phyloP scores from a whole-genome alignment of 768 basidiomycete species.

The Boletus tomentosulus region DNA sequence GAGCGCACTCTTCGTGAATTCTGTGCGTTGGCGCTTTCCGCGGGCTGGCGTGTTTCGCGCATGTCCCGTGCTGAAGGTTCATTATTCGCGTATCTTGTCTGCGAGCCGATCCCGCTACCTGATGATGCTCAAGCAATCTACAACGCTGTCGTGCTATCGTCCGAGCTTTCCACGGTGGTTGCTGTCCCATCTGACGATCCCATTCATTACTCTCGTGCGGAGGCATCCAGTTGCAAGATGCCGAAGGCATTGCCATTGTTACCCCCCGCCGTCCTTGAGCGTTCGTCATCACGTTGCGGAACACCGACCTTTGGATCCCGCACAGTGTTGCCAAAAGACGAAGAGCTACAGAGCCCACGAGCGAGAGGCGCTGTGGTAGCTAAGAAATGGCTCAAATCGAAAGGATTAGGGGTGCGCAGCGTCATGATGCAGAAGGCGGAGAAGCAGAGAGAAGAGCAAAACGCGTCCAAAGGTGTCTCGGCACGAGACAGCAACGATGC shows the following conservation, averaged over 20 bases:
- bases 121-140: conserved; percentile 25
- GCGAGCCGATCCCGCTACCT: conserved; percentile 57
- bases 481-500: conserved; percentile 1
- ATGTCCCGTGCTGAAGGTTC: conserved; percentile 58
- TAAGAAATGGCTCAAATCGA: conserved; percentile 29
- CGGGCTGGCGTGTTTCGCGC: conserved; percentile 59
- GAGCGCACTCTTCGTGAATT: conserved; percentile 68
- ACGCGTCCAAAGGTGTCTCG: not conserved
- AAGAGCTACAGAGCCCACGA: conserved; percentile 19
- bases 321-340: conserved; percentile 24
- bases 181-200: conserved; percentile 8
- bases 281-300: conserved; percentile 50
- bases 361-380: conserved; percentile 13
- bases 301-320: conserved; percentile 63
- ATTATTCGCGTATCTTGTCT: conserved; percentile 68
- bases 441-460: conserved; percentile 18
- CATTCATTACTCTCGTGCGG: not conserved
- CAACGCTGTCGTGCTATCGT: conserved; percentile 16
- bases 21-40: conserved; percentile 46
- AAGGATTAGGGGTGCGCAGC: conserved; percentile 25
- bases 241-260: conserved; percentile 11
- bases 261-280: conserved; percentile 34
- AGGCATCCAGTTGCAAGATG: conserved; percentile 6
- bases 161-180: conserved; percentile 14
- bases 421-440: conserved; percentile 22